A percentile compares a stretch with the other conserved stretches of the same genome.
Conservation (phyloP, 1,139 yeast genomes). For the Sugiyamaella xylanicola region DNA sequence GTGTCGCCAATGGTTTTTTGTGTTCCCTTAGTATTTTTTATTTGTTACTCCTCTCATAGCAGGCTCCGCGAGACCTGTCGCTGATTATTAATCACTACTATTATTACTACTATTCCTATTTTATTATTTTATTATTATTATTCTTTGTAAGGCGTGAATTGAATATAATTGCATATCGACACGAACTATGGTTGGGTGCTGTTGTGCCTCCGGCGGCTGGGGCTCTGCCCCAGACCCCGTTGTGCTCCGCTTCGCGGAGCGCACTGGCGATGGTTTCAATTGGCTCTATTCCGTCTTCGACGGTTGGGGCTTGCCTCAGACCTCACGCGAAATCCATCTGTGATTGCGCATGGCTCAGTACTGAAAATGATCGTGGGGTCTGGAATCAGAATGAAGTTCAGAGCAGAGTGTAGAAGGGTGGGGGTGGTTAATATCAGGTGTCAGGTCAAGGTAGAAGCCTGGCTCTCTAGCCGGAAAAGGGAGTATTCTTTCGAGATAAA, state of each 20-base stretch:
- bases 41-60: not conserved
- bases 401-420: no score
- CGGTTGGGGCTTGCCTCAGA: not conserved
- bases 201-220: not conserved
- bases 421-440: no score
- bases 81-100: constrained; percentile 11
- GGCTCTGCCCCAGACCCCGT: constrained; percentile 2
- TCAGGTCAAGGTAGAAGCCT: no score
- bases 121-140: constrained; percentile 13
- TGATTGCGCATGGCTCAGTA: no score
- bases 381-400: no score
- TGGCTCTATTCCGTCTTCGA: not conserved
- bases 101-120: constrained; percentile 7
- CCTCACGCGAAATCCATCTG: no score
- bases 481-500: no score
- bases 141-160: constrained; percentile 7
- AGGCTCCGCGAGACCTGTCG: constrained; percentile 1
- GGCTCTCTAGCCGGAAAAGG: no score
- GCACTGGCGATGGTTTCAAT: not conserved
- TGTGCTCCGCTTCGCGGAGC: constrained; percentile 1
- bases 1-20: constrained; percentile 9
- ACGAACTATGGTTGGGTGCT: not conserved
- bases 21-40: constrained; percentile 10
- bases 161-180: not conserved
- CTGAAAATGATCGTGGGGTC: no score